These are phyloP conservation scores for Erysimum pusillum DNA, from an alignment of 441 rosid species.

Conservation along the genomic window DNA sequence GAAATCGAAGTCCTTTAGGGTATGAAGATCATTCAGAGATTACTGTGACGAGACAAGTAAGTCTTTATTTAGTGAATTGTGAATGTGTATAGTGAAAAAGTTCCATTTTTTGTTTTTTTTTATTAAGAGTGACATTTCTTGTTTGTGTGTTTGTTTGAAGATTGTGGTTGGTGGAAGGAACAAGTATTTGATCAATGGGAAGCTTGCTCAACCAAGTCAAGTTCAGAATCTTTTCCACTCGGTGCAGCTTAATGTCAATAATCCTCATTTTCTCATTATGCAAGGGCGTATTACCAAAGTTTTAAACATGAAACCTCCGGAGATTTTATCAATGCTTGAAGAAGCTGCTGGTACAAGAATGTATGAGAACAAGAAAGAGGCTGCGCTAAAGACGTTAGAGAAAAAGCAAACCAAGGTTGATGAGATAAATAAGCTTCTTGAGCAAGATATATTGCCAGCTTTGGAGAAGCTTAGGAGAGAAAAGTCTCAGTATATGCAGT, in stretches of 20 bases:
- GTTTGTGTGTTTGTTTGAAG: conserved; percentile 48
- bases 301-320: conserved; percentile 96
- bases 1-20: conserved; percentile 85
- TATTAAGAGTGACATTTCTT: background rate
- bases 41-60: conserved; percentile 90
- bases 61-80: background rate
- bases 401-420: conserved; percentile 97
- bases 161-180: conserved; percentile 98
- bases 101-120: background rate
- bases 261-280: conserved; percentile 98
- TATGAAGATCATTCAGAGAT: conserved; percentile 90
- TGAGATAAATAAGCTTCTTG: conserved; percentile 92
- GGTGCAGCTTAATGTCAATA: conserved; percentile 93
- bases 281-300: conserved; percentile 99
- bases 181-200: conserved; percentile 94
- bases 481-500: conserved; percentile 90
- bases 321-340: conserved; percentile 96
- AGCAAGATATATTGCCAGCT: conserved; percentile 90
- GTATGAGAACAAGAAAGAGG: conserved; percentile 96
- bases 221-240: conserved; percentile 98
- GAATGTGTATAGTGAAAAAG: background rate
- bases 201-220: conserved; percentile 95
- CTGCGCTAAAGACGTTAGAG: conserved; percentile 89
- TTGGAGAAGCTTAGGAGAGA: conserved; percentile 93
- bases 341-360: conserved; percentile 99